Evolutionary conservation across 2,329 filamentous ascomycete genomes (phyloP).

Genomic region (Teratosphaeria destructans): DNA sequence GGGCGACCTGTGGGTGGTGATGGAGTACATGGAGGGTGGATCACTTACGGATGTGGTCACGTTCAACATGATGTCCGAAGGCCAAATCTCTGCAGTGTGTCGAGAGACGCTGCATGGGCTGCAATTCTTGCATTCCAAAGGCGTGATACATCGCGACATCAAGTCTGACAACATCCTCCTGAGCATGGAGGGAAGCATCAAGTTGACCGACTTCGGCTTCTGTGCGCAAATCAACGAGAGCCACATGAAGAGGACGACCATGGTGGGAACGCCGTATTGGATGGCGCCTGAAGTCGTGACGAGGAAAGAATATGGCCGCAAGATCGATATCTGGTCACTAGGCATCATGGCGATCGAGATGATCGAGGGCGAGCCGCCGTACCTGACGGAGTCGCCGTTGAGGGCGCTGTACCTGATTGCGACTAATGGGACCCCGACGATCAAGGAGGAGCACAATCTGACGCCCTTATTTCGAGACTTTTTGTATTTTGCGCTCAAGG

Average conservation of each 20-base stretch:
- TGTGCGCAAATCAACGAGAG: slow-evolving; percentile 97
- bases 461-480: slow-evolving; percentile 82
- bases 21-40: slow-evolving; percentile 99
- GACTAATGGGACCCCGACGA: slow-evolving; percentile 86
- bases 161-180: slow-evolving; percentile 97
- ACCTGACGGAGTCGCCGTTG: slow-evolving; percentile 87
- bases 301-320: slow-evolving; percentile 92
- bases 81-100: slow-evolving; percentile 92
- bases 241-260: slow-evolving; percentile 94
- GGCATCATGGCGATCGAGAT: slow-evolving; percentile 99
- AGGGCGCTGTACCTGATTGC: slow-evolving; percentile 92
- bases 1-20: slow-evolving; percentile 94
- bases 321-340: slow-evolving; percentile 96
- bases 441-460: slow-evolving; percentile 83
- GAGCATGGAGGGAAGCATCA: slow-evolving; percentile 90
- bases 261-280: slow-evolving; percentile 99
- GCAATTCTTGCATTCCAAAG: slow-evolving; percentile 93
- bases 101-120: slow-evolving; percentile 84
- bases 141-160: slow-evolving; percentile 96
- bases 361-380: slow-evolving; percentile 97
- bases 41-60: slow-evolving; percentile 97
- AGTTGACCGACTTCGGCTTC: slow-evolving; percentile 97
- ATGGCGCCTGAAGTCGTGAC: slow-evolving; percentile 99
- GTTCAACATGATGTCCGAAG: slow-evolving; percentile 98
- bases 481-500: slow-evolving; percentile 83